Conservation (phyloP, 2,329 filamentous ascomycete genomes). For the Macrophomina phaseolina region DNA sequence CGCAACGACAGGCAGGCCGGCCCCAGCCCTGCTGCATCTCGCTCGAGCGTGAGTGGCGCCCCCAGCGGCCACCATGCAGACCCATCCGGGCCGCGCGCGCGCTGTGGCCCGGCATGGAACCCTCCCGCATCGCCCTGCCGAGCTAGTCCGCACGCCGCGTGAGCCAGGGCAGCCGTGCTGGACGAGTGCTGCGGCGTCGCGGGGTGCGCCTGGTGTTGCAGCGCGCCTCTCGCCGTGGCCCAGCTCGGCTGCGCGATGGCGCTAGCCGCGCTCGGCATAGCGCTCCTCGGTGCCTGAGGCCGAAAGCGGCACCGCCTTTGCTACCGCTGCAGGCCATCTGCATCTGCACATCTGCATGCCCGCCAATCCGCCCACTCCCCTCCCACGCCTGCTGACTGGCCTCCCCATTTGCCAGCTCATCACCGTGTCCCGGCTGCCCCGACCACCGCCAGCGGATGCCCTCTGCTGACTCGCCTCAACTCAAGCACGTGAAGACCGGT, state of each 20-base stretch:
- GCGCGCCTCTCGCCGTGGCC: background rate
- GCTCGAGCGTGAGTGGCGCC: background rate
- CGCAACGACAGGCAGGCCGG: background rate
- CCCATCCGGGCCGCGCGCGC: background rate
- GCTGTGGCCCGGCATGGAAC: slow-evolving; percentile 1
- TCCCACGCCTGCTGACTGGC: background rate
- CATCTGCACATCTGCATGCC: background rate
- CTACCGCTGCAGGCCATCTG: background rate
- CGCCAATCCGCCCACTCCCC: background rate
- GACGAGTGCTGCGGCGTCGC: background rate
- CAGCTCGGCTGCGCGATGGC: background rate
- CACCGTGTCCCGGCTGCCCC: background rate
- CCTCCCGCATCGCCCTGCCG: background rate
- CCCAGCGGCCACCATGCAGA: background rate
- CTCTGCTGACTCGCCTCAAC: background rate
- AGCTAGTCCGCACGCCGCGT: background rate
- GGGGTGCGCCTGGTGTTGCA: background rate
- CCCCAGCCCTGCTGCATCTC: background rate
- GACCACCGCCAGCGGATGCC: background rate
- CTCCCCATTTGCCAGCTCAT: slow-evolving; percentile 4
- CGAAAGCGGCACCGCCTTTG: slow-evolving; percentile 1
- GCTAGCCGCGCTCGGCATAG: background rate
- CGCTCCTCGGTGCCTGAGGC: slow-evolving; percentile 9
- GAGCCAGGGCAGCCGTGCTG: background rate
- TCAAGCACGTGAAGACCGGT: background rate